Evolutionary conservation across 1,284 basidiomycete genomes (phyloP).

Genomic region (Apiotrichum domesticum): DNA sequence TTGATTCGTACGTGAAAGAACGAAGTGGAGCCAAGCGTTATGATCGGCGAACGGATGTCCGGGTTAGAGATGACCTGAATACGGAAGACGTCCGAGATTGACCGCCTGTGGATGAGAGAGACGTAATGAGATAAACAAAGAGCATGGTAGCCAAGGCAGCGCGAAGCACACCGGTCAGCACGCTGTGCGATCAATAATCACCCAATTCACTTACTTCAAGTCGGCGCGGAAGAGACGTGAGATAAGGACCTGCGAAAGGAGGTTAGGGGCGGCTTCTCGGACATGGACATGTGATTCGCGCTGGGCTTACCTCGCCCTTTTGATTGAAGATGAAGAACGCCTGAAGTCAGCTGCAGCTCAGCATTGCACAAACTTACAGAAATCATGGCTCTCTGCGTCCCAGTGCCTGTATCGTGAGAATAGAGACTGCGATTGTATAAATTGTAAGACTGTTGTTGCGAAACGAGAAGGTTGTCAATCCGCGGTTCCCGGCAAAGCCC

Average conservation of each 20-base stretch:
- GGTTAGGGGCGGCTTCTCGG: background rate
- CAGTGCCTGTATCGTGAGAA: too few relatives aligned
- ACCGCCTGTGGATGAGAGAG: constrained; percentile 57
- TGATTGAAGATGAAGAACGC: constrained; percentile 98
- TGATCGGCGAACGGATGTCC: constrained; percentile 92
- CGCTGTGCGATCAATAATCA: too few relatives aligned
- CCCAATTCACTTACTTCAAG: constrained; percentile 64
- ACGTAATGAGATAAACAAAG: background rate
- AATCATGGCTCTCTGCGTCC: constrained; percentile 23
- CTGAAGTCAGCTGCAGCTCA: constrained; percentile 48
- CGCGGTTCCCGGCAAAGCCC: too few relatives aligned
- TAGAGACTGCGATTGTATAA: background rate
- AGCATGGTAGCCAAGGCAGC: background rate
- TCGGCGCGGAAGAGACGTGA: constrained; percentile 87
- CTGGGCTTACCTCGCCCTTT: constrained; percentile 75
- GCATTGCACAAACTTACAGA: constrained; percentile 23
- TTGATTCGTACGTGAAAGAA: constrained; percentile 96
- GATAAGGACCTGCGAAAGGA: constrained; percentile 68
- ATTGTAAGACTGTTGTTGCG: background rate
- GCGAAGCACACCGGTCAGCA: background rate
- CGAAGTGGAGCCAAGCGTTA: constrained; percentile 92
- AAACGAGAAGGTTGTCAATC: background rate
- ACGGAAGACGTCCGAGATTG: constrained; percentile 94
- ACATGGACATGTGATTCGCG: background rate
- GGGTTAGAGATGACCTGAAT: constrained; percentile 98